Base-by-base conservation (phyloP, 768 basidiomycete genomes). In the Amylocystis lapponica region DNA sequence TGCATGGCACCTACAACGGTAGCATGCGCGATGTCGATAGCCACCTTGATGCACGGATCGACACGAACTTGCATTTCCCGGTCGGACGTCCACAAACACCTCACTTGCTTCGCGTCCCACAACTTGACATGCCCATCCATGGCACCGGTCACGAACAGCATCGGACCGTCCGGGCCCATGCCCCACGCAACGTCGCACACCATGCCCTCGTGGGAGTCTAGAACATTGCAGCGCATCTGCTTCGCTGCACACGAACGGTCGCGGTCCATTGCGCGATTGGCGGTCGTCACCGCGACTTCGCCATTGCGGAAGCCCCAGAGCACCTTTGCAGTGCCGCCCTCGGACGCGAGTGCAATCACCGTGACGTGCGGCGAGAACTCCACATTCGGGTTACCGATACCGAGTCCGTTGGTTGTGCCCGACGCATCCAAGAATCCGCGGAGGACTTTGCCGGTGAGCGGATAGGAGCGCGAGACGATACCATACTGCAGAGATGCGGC, bases 251-350 rank as follows among this genome's bases (percentile, higher is more conserved):
- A 66, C 35, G 70, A 63, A 27, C 70, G 69, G 20, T 60, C 58
- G 5, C 61, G 55, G 37, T 84, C 81, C 74, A 86, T 81, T 16
- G 75, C 76, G 27, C 71, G 74, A 19, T 65, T 66, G 0, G 78
- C 78, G 4, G 68, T 67, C 34, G 80, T 77, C 23, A 86, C 66
- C 0, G 79, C 72, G 7, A 92, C 72, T 41, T 80, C 78, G 22
- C 88, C 89, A 37, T 72, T 76, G 20, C 69, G 65, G 52, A 78
- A 83, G 4, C 87, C 89, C 89, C 88, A 91, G 5, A 78, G 64
- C 11, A 86, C 68, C 42, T 76, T 78, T 9, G 76, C 86, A 1
- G 80, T 79, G 4, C 76, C 75, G 4, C 83, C 81, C 20, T 78
- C 75, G 0, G 84, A 81, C 14, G 72, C 53, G 19, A 88, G 62